Evolutionary conservation across 2,329 filamentous ascomycete genomes (phyloP), one percentile per base, ranked within the genome.

Genomic region (Cladosporium sp.): DNA sequence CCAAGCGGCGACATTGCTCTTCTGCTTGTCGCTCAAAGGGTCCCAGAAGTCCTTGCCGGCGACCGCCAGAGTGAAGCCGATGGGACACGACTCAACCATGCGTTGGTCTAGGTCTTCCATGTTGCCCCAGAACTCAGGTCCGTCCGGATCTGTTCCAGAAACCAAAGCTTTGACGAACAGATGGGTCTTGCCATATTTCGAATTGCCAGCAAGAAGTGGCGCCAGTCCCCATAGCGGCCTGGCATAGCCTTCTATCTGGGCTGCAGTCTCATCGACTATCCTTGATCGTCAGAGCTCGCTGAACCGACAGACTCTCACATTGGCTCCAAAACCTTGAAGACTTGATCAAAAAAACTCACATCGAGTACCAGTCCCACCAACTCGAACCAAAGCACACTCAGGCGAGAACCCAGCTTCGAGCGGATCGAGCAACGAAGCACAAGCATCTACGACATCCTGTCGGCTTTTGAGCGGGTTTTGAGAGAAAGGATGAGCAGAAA

Each of bases 11-110:
- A 92, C 78, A 70, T 91, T 90, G 11, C 69, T 74, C 66, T 81
- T 84, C 69, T 90, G 84, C 63, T 78, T 79, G 15, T 82, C 80
- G 2, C 80, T 83, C 66, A 92, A 75, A 1, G 81, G 83, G 14
- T 85, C 77, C 88, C 88, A 92, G 60, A 91, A 82, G 65, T 70
- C 80, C 77, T 71, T 74, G 28, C 80, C 78, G 36, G 86, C 88
- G 55, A 91, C 86, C 34, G 88, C 88, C 55, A 93, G 77, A 1
- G 88, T 84, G 67, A 85, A 92, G 0, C 89, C 89, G 60, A 92
- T 80, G 0, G 89, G 88, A 69, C 88, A 92, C 81, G 91, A 90
- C 71, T 93, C 89, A 2, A 92, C 89, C 89, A 92, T 92, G 25
- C 89, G 79, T 76, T 92, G 89, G 68, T 92, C 89, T 59, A 87